Evolutionary conservation across 768 basidiomycete genomes (phyloP).

Genomic region (Pholiota molesta): DNA sequence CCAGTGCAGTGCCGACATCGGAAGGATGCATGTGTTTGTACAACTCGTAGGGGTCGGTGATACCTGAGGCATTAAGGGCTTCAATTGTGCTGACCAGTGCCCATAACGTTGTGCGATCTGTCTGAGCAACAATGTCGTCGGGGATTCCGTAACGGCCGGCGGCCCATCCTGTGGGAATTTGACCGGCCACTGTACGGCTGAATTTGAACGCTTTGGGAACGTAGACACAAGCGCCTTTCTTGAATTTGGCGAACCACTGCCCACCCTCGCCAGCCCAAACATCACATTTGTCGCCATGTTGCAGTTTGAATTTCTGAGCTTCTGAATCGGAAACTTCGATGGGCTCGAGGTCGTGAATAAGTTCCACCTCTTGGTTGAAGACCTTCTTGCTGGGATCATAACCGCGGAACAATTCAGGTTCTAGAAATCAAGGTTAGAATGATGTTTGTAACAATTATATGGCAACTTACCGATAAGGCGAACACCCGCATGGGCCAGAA

Average conservation of each 20-base stretch:
- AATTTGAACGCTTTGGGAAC: conserved; percentile 96
- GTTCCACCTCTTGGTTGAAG: conserved; percentile 96
- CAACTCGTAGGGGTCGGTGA: conserved; percentile 97
- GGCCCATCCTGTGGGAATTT: conserved; percentile 97
- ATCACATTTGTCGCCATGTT: conserved; percentile 96
- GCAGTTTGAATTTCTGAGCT: conserved; percentile 92
- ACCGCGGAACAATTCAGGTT: conserved; percentile 96
- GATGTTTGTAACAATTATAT: neutral
- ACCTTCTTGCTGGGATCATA: conserved; percentile 98
- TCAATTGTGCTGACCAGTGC: conserved; percentile 93
- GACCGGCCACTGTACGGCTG: conserved; percentile 92
- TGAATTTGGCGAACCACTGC: conserved; percentile 99
- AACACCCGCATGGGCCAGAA: conserved; percentile 88
- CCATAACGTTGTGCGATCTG: conserved; percentile 93
- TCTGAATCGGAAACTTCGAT: conserved; percentile 92
- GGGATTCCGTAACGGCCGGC: conserved; percentile 97
- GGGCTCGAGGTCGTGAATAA: conserved; percentile 94
- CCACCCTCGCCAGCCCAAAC: conserved; percentile 90
- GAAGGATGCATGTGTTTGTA: conserved; percentile 97
- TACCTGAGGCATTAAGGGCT: conserved; percentile 94
- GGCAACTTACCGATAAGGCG: conserved; percentile 80
- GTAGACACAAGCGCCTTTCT: conserved; percentile 92
- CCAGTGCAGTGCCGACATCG: conserved; percentile 91
- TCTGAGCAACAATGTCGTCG: conserved; percentile 92
- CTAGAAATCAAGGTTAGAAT: conserved; percentile 41